These are phyloP conservation scores for Simmondsia chinensis DNA, from an alignment of 148 eudicot genomes.

Conservation along the genomic window DNA sequence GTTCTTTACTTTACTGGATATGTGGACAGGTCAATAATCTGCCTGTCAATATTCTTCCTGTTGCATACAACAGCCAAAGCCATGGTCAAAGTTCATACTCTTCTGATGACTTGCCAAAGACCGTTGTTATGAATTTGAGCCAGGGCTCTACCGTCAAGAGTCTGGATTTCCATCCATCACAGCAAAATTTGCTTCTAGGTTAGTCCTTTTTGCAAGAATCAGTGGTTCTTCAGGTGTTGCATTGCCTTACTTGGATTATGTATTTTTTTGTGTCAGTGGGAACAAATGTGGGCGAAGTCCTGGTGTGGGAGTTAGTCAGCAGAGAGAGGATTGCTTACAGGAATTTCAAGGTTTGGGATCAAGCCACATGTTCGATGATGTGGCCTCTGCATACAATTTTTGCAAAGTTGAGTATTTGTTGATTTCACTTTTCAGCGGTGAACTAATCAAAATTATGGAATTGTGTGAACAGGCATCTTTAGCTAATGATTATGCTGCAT, in stretches of 20 bases:
- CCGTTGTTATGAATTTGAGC: constrained; percentile 56
- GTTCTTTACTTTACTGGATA: constrained; percentile 10
- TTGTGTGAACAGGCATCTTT: constrained; percentile 38
- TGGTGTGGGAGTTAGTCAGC: constrained; percentile 79
- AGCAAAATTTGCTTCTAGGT: constrained; percentile 82
- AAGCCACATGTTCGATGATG: constrained; percentile 38
- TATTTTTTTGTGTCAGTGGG: constrained; percentile 45
- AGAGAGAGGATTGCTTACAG: constrained; percentile 58
- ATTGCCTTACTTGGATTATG: constrained; percentile 1
- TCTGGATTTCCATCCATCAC: constrained; percentile 88
- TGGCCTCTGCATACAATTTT: constrained; percentile 60
- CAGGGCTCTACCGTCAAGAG: constrained; percentile 87
- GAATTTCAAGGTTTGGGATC: constrained; percentile 89
- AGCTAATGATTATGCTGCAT: constrained; percentile 48
- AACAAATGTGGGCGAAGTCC: constrained; percentile 67
- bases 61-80: constrained; percentile 47
- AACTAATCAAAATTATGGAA: constrained; percentile 4
- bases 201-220: constrained; percentile 10
- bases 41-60: constrained; percentile 67
- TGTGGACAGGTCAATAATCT: constrained; percentile 48
- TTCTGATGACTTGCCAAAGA: constrained; percentile 74
- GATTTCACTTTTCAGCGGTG: neutral
- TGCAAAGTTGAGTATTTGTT: constrained; percentile 2
- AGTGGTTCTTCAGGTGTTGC: neutral
- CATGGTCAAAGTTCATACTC: constrained; percentile 73